Evolutionary conservation across 495 filamentous ascomycete genomes (phyloP).

Genomic region (Margaritispora aquatica): DNA sequence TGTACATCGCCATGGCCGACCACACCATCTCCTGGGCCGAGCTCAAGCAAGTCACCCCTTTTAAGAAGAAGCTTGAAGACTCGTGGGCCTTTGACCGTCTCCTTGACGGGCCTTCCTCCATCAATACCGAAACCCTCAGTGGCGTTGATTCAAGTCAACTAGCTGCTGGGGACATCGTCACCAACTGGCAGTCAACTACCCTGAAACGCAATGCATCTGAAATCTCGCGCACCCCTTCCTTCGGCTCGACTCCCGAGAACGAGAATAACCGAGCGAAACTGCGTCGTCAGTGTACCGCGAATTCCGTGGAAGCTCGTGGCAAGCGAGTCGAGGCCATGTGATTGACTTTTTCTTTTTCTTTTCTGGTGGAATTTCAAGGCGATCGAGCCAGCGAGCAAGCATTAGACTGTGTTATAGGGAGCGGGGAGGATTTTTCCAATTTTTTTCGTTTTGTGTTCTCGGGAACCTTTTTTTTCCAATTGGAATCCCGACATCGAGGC

Average conservation of each 20-base stretch:
- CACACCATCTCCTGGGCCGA: conserved; percentile 42
- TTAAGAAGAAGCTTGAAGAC: conserved; percentile 41
- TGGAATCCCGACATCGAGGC: too few species aligned
- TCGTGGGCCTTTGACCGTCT: conserved; percentile 42
- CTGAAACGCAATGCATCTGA: conserved; percentile 40
- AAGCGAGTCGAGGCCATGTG: conserved; percentile 20
- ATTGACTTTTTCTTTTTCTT: neutral
- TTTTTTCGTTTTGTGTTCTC: too few species aligned
- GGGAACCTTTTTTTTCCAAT: neutral
- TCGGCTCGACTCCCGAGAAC: conserved; percentile 27
- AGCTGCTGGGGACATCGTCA: conserved; percentile 42
- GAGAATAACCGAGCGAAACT: conserved; percentile 17
- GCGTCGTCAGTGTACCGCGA: conserved; percentile 3
- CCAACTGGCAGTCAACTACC: conserved; percentile 28
- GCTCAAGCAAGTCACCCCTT: conserved; percentile 36
- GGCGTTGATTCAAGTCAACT: conserved; percentile 20
- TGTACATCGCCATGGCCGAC: conserved; percentile 47
- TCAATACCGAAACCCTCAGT: neutral
- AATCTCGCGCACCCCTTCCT: conserved; percentile 41
- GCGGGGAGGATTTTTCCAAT: neutral
- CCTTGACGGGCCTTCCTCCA: conserved; percentile 30
- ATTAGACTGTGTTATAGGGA: conserved; percentile 17
- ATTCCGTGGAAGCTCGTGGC: conserved; percentile 19
- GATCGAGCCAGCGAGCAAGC: too few species aligned
- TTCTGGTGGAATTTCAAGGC: too few species aligned